phyloP scores from a whole-genome alignment of 192 early-diverging fungal genomes.

The Glomus cerebriforme region DNA sequence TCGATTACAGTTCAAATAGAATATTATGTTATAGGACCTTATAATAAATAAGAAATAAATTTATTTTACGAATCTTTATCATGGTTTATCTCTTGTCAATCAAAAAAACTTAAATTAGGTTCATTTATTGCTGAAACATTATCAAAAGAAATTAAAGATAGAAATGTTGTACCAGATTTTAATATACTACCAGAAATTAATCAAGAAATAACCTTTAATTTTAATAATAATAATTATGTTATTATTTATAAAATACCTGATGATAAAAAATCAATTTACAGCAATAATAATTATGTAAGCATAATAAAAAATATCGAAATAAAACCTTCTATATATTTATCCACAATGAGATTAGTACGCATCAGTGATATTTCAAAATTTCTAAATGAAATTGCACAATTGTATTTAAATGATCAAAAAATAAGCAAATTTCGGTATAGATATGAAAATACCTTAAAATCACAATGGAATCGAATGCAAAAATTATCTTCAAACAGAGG shows the following conservation, averaged over 20 bases:
- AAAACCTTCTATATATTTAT: constrained; percentile 12
- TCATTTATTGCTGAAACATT: neutral
- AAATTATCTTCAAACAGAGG: constrained; percentile 35
- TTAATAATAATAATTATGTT: neutral
- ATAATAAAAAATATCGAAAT: neutral
- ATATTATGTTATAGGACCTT: neutral
- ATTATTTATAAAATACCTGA: neutral
- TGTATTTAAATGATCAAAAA: neutral
- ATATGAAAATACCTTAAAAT: constrained; percentile 4
- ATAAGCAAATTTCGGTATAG: neutral
- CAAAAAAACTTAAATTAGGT: neutral
- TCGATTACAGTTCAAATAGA: constrained; percentile 7
- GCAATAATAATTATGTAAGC: neutral
- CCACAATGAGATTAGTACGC: neutral
- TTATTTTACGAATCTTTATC: constrained; percentile 8
- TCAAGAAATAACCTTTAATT: neutral
- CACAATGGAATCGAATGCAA: constrained; percentile 4
- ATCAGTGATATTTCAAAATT: constrained; percentile 22
- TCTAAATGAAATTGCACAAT: neutral
- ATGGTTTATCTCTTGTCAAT: constrained; percentile 23
- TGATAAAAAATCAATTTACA: too few relatives aligned
- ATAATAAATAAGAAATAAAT: neutral
- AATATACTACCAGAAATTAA: neutral
- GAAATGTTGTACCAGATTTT: neutral
- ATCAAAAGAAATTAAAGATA: too few relatives aligned